Evolutionary conservation across 2,329 filamentous ascomycete genomes (phyloP), one percentile per base, ranked within the genome.

Genomic region (Arthroderma sp.): DNA sequence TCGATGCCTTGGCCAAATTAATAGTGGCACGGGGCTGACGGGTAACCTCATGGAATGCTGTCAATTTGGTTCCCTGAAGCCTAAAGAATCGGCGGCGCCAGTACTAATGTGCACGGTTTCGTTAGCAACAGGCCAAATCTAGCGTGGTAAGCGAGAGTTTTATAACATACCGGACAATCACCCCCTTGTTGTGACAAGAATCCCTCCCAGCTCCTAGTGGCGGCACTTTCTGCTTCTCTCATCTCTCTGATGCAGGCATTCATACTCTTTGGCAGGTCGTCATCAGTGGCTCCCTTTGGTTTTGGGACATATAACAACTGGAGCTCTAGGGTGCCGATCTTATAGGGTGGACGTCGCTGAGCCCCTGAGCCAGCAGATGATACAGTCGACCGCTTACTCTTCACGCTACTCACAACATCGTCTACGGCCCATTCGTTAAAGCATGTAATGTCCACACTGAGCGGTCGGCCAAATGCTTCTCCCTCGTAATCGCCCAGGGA

Each of bases 221-320:
- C 76, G 50, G 84, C 75, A 61, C 84, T 83, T 61, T 94, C 87
- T 1, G 89, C 87, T 43, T 89, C 86, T 65, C 83, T 86, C 67
- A 98, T 80, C 68, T 96, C 91, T 11, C 91, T 78, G 54, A 96
- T 83, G 63, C 87, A 94, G 37, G 86, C 84, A 65, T 91, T 94
- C 88, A 98, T 94, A 70, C 88, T 95, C 79, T 96, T 96, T 44
- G 91, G 91, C 86, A 98, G 95, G 54, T 96, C 89, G 10, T 95
- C 88, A 52, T 96, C 91, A 41, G 79, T 80, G 29, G 80, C 74
- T 38, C 83, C 83, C 69, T 86, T 89, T 4, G 91, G 89, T 56
- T 88, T 86, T 0, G 91, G 91, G 1, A 98, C 87, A 58, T 94
- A 98, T 9, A 98, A 72, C 6, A 98, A 75, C 68, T 98, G 91